Evolutionary conservation across 139 green algal species (phyloP), one percentile per base, ranked within the genome.

Genomic region (Picochlorum costavermella): DNA sequence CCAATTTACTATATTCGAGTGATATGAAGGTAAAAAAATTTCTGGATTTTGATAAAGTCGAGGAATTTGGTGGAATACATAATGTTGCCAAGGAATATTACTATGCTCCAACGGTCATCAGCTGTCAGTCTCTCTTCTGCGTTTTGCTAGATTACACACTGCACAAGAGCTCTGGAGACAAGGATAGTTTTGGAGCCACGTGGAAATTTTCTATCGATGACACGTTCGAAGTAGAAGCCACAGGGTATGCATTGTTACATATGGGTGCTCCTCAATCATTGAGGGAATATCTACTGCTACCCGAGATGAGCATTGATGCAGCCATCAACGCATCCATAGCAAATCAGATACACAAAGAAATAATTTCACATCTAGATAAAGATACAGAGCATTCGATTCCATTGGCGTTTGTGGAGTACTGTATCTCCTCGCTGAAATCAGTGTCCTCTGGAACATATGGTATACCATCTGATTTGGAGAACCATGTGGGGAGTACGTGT

Each of bases 1-100:
- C 58, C 31, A 75, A 74, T 56, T 62, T 84, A 46, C 62, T 83
- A 40, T 79, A 83, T 61, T 43, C 33, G 0, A 51, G 53, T 4
- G 40, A 28, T 48, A n/a, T 17, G 23, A 37, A n/a, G 20, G 4
- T 16, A 13, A 28, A 26, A 13, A 28, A 26, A 3, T 28, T 68
- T 29, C 49, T 83, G 6, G 63, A 72, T 53, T 17, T 20, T 4
- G 36, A 65, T 26, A 48, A 57, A 10, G 49, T 83, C 8, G 31
- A 36, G 16, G 69, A 63, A 6, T 79, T 83, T 73, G 76, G 76
- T 12, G 76, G 76, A 14, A 63, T 71, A 43, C 36, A 30, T 17
- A 46, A 71, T 44, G 62, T 85, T 56, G n/a, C 68, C 33, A 50
- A 29, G 1, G 63, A 67, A 29, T 76, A 68, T 67, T 53, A 53